These are phyloP conservation scores for Penicillium sp. DNA, from an alignment of 2,329 filamentous ascomycete species.

Conservation along the genomic window DNA sequence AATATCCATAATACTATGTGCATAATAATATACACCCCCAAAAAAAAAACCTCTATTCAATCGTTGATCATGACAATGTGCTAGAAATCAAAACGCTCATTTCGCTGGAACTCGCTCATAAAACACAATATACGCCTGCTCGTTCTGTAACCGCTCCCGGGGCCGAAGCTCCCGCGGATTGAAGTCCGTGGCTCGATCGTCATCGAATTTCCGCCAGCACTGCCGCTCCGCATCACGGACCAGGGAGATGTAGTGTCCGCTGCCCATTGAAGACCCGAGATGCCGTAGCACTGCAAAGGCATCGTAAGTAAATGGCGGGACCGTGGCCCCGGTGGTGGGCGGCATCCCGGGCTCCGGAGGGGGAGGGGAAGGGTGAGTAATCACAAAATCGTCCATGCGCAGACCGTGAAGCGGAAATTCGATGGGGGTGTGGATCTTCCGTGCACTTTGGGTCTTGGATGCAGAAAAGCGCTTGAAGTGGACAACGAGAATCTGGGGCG, in stretches of 20 bases:
- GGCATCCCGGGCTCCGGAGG: conserved; percentile 45
- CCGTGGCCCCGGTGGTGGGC: conserved; percentile 49
- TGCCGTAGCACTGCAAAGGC: conserved; percentile 84
- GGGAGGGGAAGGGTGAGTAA: conserved; percentile 46
- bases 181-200: conserved; percentile 57
- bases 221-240: conserved; percentile 60
- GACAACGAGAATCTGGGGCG: conserved; percentile 76
- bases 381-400: conserved; percentile 61
- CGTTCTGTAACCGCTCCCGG: conserved; percentile 58
- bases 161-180: conserved; percentile 53
- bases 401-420: conserved; percentile 75
- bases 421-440: conserved; percentile 71
- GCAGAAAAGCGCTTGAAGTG: conserved; percentile 71
- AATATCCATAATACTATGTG: not conserved
- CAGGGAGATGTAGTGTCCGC: conserved; percentile 78
- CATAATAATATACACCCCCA: conserved; percentile 9
- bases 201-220: conserved; percentile 63
- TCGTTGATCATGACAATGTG: conserved; percentile 16
- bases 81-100: conserved; percentile 27
- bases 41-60: conserved; percentile 14
- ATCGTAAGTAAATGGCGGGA: conserved; percentile 70
- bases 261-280: conserved; percentile 63
- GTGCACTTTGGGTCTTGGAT: conserved; percentile 54
- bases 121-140: conserved; percentile 66
- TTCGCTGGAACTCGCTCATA: conserved; percentile 54